phyloP scores from a whole-genome alignment of 2,329 filamentous ascomycete species.

The Apiospora malaysiana region DNA sequence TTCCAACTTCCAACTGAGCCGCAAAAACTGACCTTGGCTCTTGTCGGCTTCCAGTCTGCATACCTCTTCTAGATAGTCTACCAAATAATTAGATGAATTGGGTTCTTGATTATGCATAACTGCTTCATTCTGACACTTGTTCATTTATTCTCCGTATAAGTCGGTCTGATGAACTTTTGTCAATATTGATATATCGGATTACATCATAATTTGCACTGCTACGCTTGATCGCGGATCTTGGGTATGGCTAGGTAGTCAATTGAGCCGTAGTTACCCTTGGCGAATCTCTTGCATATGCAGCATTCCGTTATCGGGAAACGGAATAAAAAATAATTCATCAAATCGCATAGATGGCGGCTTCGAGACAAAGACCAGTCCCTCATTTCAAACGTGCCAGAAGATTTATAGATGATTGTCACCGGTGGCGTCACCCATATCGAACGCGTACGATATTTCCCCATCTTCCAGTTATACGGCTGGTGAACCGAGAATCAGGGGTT shows the following conservation, averaged over 20 bases:
- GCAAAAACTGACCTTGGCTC: conserved; percentile 10
- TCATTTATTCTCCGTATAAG: not conserved
- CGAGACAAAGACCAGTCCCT: not conserved
- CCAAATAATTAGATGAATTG: not conserved
- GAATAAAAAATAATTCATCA: not conserved
- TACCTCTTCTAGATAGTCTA: not conserved
- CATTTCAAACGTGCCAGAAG: not conserved
- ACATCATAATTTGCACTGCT: not conserved
- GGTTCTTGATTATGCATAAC: not conserved
- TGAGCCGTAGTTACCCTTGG: not conserved
- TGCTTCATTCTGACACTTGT: not conserved
- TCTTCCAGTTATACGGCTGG: not conserved
- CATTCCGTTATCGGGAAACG: not conserved
- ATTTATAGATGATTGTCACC: not conserved
- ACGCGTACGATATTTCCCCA: not conserved
- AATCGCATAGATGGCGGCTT: not conserved
- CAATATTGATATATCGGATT: not conserved
- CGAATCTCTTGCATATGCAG: not conserved
- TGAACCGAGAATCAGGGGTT: not conserved
- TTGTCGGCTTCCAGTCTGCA: not conserved
- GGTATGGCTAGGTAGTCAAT: not conserved
- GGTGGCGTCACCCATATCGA: not conserved
- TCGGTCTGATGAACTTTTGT: not conserved
- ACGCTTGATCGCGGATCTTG: not conserved
- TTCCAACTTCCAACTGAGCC: not conserved